phyloP scores from a whole-genome alignment of 495 filamentous ascomycete species.

The Chlorociboria aeruginascens region DNA sequence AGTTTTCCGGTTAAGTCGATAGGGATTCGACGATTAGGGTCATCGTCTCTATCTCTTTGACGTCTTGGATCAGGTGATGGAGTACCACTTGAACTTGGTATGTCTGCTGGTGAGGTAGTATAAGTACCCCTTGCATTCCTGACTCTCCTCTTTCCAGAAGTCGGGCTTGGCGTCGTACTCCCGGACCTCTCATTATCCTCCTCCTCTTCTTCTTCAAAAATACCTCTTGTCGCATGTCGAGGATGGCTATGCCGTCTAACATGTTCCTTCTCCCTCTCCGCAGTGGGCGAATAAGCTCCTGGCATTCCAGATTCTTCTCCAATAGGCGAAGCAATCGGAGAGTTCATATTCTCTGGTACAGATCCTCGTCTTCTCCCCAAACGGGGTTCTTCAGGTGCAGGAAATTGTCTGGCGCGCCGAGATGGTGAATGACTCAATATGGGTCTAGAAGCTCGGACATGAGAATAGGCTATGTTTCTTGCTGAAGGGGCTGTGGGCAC shows the following conservation, averaged over 20 bases:
- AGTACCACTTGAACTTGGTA: background rate
- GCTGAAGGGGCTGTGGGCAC: background rate
- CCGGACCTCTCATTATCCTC: background rate
- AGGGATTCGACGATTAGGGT: constrained; percentile 8
- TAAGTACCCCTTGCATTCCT: too few species aligned
- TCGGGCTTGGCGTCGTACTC: background rate
- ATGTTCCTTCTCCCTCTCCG: background rate
- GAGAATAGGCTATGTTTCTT: constrained; percentile 6
- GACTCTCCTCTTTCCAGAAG: too few species aligned
- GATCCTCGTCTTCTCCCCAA: constrained; percentile 2
- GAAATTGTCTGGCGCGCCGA: constrained; percentile 15
- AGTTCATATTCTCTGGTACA: constrained; percentile 11
- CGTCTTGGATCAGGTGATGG: constrained; percentile 2
- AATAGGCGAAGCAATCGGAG: background rate
- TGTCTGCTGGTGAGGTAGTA: too few species aligned
- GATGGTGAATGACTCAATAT: constrained; percentile 7
- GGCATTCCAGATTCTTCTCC: background rate
- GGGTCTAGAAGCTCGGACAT: constrained; percentile 10
- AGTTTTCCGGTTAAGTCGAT: constrained; percentile 15
- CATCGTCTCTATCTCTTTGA: constrained; percentile 7
- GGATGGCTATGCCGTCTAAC: constrained; percentile 12
- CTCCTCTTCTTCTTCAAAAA: background rate
- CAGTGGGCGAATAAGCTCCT: background rate
- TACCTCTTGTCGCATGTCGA: constrained; percentile 7
- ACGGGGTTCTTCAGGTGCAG: constrained; percentile 9